phyloP scores from a whole-genome alignment of 495 filamentous ascomycete genomes.

The Xylaria venustula region DNA sequence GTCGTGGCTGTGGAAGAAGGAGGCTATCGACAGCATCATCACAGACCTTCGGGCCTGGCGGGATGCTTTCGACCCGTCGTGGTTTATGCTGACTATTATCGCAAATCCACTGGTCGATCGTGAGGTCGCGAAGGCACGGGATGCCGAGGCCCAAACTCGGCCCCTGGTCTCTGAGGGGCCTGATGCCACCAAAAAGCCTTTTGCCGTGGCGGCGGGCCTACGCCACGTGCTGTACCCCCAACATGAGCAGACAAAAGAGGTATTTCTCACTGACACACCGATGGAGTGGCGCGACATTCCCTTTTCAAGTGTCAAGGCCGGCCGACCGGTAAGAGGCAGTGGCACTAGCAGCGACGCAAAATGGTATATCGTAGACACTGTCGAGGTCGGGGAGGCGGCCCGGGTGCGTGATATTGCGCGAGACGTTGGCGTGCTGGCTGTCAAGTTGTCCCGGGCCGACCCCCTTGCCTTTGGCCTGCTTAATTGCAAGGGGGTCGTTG shows the following conservation, averaged over 20 bases:
- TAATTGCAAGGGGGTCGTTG: constrained; percentile 42
- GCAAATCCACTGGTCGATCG: constrained; percentile 19
- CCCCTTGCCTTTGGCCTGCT: constrained; percentile 50
- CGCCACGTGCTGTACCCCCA: constrained; percentile 11
- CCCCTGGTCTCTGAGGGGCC: background rate
- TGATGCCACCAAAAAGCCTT: background rate
- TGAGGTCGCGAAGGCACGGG: constrained; percentile 4
- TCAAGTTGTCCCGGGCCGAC: constrained; percentile 34
- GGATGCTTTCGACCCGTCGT: constrained; percentile 32
- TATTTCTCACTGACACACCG: background rate
- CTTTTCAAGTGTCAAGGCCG: constrained; percentile 1
- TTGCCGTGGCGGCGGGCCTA: background rate
- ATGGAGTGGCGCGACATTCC: constrained; percentile 19
- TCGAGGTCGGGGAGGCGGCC: constrained; percentile 21
- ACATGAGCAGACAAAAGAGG: background rate
- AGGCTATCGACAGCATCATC: constrained; percentile 34
- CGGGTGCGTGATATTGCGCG: constrained; percentile 13
- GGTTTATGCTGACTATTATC: constrained; percentile 41
- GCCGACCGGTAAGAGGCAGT: background rate
- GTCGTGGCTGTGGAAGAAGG: constrained; percentile 13
- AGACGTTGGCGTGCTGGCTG: constrained; percentile 43
- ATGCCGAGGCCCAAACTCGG: background rate
- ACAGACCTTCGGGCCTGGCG: constrained; percentile 43
- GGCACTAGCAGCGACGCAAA: background rate
- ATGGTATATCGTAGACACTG: constrained; percentile 16